Evolutionary conservation across 108 stramenopile species (phyloP), one percentile per base, ranked within the genome.

Genomic region (Fragilariopsis cylindrus): DNA sequence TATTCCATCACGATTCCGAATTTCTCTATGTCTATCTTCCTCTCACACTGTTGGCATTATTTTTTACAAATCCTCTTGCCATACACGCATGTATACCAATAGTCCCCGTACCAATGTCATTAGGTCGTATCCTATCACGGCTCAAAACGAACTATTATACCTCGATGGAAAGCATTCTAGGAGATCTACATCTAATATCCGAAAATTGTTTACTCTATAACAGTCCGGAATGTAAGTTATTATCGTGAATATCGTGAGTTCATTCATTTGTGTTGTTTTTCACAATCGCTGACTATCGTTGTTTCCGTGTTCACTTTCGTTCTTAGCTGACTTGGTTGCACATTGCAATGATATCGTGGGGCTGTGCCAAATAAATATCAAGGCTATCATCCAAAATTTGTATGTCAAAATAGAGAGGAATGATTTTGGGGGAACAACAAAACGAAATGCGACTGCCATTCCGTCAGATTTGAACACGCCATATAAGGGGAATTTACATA

Each of bases 161-260:
- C 57, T 79, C 72, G 7, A 54, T 84, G 19, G 83, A 84, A 18
- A 56, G 83, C 8, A 21, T 89, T 3, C 57, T 84, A 40, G 41
- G 57, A 9, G 88, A 89, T 71, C 30, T 89, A 4, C 62, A 65
- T 21, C 21, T 52, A 5, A 80, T 89, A 11, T 49, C 62, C 39
- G 83, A 84, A 7, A 89, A 89, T 48, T 89, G 88, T 57, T 4
- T 84, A 13, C 68, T 86, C 46, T 89, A 84, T 79, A 89, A 89
- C 76, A 81, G 63, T 30, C 85, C 83, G 21, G 76, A 86, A 21
- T 76, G 30, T 30, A 30, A 30, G 30, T 30, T 30, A 30, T 30
- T 30, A 30, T 30, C 30, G 84, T 13, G 30, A 30, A 30, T 30
- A 30, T 30, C 30, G 30, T 30, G 30, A 30, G 30, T 30, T 30